Base-by-base conservation (phyloP, 495 filamentous ascomycete species). In the Penicillium verhagenii region DNA sequence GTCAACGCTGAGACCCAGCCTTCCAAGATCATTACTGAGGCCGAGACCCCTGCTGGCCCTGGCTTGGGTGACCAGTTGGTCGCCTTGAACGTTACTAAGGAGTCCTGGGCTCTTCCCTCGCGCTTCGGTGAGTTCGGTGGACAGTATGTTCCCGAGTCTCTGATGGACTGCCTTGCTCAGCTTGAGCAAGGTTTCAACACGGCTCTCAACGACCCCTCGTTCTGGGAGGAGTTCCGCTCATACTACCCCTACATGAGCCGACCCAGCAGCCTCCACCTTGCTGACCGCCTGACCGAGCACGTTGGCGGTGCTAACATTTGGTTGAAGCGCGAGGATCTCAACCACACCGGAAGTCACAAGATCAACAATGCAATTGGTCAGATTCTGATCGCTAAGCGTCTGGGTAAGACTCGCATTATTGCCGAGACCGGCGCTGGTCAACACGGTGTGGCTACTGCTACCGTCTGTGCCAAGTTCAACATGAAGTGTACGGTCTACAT, bases 161-260 rank as follows among this genome's bases (percentile, higher is more conserved):
- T 99, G 25, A 97, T 97, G 92, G 92, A 96, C 72, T 97, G 94
- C 66, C 77, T 99, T 58, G 83, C 85, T 0, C 86, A 99, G 73
- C 83, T 99, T 13, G 92, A 97, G 69, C 77, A 79, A 9, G 94
- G 93, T n/a, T 99, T 99, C 77, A 83, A 95, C 55, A 72, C 84
- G 42, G 89, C 91, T 38, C 85, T 85, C 59, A 83, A 92, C 46
- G 93, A 97, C 65, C 87, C 91, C 6, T 77, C 81, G 24, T 99
- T 97, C 79, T 99, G 94, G 94, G 89, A 96, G 61, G 95, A 97
- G 69, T 99, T 91, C 74, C 86, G 89, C 42, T 90, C 90, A 4
- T 96, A 96, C 77, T 99, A 99, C 73, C 89, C 90, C 31, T 99
- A 93, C 80, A 99, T 99, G 88, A 90, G 92, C 37, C 86, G 94